Percentiles rank a stretch among this genome's conserved stretches.
phyloP scores from a whole-genome alignment of 805 yeast species.

The Sugiyamaella americana region DNA sequence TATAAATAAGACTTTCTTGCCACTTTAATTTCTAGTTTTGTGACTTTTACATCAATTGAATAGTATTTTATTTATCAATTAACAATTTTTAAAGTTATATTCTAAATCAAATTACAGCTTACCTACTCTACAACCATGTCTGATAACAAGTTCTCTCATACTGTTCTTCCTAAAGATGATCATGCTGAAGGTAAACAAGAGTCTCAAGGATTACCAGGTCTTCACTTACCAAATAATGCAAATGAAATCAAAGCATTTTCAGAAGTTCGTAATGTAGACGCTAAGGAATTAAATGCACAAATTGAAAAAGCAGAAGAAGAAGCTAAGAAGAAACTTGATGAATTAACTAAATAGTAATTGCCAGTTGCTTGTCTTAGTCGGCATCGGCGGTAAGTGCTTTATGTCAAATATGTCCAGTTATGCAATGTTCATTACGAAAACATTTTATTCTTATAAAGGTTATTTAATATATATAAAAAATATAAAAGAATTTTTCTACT shows the following conservation, averaged over 20 bases:
- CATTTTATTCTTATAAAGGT: no score
- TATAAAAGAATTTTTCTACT: no score
- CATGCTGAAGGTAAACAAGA: slow-evolving; percentile 10
- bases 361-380: no score
- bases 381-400: no score
- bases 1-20: not conserved
- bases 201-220: slow-evolving; percentile 39
- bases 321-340: slow-evolving; percentile 11
- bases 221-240: slow-evolving; percentile 57
- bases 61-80: not conserved
- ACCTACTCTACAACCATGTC: slow-evolving; percentile 13
- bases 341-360: not conserved
- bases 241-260: slow-evolving; percentile 60
- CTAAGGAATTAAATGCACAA: slow-evolving; percentile 47
- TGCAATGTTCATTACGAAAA: no score
- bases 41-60: not conserved
- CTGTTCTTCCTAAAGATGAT: slow-evolving; percentile 32
- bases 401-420: no score
- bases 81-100: no score
- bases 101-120: not conserved
- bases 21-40: not conserved
- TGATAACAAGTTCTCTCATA: slow-evolving; percentile 24
- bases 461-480: no score
- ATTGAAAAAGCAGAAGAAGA: slow-evolving; percentile 29
- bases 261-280: slow-evolving; percentile 50